These are phyloP conservation scores for Protomyces macrosporus DNA, from an alignment of 1,139 yeast genomes.

Conservation along the genomic window DNA sequence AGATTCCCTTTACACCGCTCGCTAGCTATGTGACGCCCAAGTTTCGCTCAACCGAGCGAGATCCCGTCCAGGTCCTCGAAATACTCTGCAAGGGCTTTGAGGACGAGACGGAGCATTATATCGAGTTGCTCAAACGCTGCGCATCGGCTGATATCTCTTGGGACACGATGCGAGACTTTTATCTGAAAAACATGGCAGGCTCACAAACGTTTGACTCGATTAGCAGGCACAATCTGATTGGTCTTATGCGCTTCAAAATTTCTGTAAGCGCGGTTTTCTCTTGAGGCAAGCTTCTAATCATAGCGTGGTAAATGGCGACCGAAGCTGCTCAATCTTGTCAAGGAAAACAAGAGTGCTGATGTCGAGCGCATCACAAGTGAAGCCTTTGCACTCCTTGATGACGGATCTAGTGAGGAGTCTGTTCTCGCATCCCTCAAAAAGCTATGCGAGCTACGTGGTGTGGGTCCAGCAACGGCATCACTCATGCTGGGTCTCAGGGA, in stretches of 20 bases:
- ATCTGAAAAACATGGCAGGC: neutral
- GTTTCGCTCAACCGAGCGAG: no score
- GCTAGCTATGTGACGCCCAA: no score
- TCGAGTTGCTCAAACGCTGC: neutral
- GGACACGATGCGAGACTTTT: neutral
- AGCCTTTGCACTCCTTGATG: neutral
- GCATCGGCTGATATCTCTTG: no score
- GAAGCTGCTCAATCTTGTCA: neutral
- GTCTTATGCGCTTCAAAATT: neutral
- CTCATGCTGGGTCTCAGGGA: slow-evolving; percentile 3
- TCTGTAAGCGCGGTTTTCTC: neutral
- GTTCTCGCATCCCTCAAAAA: neutral
- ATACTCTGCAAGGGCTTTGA: no score
- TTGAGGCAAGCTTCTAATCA: neutral
- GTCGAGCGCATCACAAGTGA: neutral
- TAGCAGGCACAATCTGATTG: neutral
- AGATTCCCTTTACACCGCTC: no score
- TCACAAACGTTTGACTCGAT: neutral
- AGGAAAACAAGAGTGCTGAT: neutral
- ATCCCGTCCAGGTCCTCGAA: no score
- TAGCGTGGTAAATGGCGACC: neutral
- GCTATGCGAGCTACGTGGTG: neutral
- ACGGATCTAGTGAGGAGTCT: neutral
- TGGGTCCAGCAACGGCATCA: slow-evolving; percentile 22
- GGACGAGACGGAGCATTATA: no score